Conservation (phyloP, 164 flowering plant genomes). For the Warburgia ugandensis region DNA sequence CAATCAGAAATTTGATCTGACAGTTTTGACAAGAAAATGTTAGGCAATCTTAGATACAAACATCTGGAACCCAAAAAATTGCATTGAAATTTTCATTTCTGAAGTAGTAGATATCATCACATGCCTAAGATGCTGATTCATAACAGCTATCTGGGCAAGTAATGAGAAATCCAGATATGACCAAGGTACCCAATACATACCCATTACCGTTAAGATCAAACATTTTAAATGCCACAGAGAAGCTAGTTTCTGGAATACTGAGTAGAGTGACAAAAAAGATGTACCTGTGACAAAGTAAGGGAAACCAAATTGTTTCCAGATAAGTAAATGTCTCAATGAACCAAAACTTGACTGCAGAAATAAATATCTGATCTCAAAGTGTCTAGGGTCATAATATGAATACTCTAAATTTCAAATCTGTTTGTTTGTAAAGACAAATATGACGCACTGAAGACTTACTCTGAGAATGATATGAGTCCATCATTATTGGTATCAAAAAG, state of each 20-base stretch:
- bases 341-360: background rate
- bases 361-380: background rate
- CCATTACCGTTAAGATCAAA: conserved; percentile 79
- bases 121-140: too few species aligned
- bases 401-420: too few species aligned
- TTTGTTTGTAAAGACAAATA: background rate
- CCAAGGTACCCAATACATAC: conserved; percentile 40
- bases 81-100: background rate
- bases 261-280: conserved; percentile 88
- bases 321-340: background rate
- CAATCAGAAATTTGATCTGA: too few species aligned
- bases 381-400: too few species aligned
- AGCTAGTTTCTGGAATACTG: conserved; percentile 93
- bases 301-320: background rate
- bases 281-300: conserved; percentile 48
- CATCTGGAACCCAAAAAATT: too few species aligned
- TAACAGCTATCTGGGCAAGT: too few species aligned
- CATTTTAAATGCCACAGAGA: conserved; percentile 87
- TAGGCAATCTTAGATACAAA: background rate
- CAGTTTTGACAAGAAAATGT: too few species aligned
- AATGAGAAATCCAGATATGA: too few species aligned
- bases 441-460: conserved; percentile 42
- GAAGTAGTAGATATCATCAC: background rate
- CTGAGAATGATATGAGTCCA: conserved; percentile 83
- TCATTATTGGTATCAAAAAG: conserved; percentile 81